These are phyloP conservation scores for Pseudogymnoascus sp. DNA, from an alignment of 2,329 filamentous ascomycete genomes.

Conservation along the genomic window DNA sequence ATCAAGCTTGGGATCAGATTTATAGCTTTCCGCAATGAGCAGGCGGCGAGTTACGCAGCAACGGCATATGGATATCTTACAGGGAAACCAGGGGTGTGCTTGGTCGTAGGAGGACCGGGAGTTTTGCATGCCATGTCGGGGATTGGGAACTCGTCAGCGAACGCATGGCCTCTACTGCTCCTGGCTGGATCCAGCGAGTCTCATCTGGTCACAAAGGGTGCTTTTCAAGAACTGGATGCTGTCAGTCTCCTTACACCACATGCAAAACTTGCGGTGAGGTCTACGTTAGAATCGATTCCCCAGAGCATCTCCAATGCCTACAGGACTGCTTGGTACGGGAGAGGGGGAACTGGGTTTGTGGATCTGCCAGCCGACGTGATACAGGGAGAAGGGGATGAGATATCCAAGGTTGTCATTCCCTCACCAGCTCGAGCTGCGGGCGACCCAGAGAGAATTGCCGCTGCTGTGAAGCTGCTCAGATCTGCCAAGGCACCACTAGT, in stretches of 20 bases:
- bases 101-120: slow-evolving; percentile 51
- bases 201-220: slow-evolving; percentile 41
- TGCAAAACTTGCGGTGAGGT: slow-evolving; percentile 41
- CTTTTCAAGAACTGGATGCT: slow-evolving; percentile 49
- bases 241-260: slow-evolving; percentile 43
- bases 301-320: slow-evolving; percentile 42
- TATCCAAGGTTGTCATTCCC: slow-evolving; percentile 22
- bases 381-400: slow-evolving; percentile 30
- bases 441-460: slow-evolving; percentile 34
- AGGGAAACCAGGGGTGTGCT: slow-evolving; percentile 45
- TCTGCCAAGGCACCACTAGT: slow-evolving; percentile 41
- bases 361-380: slow-evolving; percentile 49
- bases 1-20: slow-evolving; percentile 49
- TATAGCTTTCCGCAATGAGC: slow-evolving; percentile 50
- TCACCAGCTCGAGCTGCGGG: slow-evolving; percentile 35
- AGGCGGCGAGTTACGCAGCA: slow-evolving; percentile 49
- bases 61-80: slow-evolving; percentile 51
- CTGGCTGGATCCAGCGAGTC: slow-evolving; percentile 46
- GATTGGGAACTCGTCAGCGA: slow-evolving; percentile 43
- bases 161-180: slow-evolving; percentile 45
- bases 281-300: slow-evolving; percentile 36
- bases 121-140: slow-evolving; percentile 50
- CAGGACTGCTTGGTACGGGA: slow-evolving; percentile 43
- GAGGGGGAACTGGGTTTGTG: slow-evolving; percentile 43
- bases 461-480: slow-evolving; percentile 36